Evolutionary conservation across 805 yeast genomes (phyloP).

Genomic region (Metschnikowia amazonensis): DNA sequence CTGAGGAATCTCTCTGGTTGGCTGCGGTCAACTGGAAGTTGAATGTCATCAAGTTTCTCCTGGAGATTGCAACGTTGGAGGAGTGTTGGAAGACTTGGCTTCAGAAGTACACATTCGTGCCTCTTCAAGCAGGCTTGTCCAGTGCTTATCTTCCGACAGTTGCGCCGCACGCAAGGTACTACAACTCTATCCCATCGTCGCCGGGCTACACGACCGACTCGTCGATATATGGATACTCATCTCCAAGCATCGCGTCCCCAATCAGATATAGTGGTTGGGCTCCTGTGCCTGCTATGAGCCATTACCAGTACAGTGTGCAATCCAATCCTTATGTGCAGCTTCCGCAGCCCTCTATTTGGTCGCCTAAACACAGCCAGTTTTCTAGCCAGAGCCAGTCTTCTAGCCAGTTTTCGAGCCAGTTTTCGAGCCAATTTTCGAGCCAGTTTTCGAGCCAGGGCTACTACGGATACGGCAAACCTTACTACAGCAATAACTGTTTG

Average conservation of each 20-base stretch:
- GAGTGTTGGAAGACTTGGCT: conserved; percentile 46
- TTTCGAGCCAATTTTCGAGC: not conserved
- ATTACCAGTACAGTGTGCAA: conserved; percentile 6
- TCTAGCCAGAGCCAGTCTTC: conserved; percentile 8
- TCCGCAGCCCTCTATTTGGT: conserved; percentile 24
- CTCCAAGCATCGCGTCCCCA: conserved; percentile 30
- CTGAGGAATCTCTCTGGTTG: conserved; percentile 70
- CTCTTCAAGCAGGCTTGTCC: conserved; percentile 5
- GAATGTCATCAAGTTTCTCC: conserved; percentile 36
- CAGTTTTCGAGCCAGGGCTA: conserved; percentile 12
- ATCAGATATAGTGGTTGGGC: conserved; percentile 19
- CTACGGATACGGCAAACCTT: conserved; percentile 35
- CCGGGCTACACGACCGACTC: conserved; percentile 16
- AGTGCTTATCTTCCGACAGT: conserved; percentile 4
- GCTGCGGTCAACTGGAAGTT: conserved; percentile 56
- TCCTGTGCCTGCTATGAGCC: not conserved
- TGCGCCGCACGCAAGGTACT: conserved; percentile 3
- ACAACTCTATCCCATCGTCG: conserved; percentile 20
- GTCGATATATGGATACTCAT: conserved; percentile 19
- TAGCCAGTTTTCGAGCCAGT: conserved; percentile 10
- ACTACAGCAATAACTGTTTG: conserved; percentile 25
- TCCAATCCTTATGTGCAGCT: conserved; percentile 5
- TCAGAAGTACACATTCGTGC: conserved; percentile 24
- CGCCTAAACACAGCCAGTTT: conserved; percentile 7
- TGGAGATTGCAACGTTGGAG: conserved; percentile 38